These are phyloP conservation scores for Dalbergia cultrata DNA, from an alignment of 306 rosid genomes.

Conservation along the genomic window DNA sequence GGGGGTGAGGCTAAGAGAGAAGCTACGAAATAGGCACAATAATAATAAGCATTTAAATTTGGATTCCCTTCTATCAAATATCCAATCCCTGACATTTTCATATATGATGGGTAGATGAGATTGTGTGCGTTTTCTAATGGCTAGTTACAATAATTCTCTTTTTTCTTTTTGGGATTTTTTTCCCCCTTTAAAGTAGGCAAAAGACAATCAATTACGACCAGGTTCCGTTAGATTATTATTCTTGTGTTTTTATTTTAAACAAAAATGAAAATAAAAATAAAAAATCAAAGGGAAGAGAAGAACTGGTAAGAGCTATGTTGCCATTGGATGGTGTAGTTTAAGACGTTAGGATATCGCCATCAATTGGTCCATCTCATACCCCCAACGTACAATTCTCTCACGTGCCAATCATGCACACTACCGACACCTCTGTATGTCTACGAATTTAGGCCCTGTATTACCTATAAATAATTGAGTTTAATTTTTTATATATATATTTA, in stretches of 20 bases:
- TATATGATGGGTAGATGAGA: not conserved
- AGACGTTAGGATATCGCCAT: slow-evolving; percentile 64
- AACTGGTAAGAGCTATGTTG: not conserved
- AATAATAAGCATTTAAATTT: slow-evolving; percentile 5
- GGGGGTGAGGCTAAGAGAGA: slow-evolving; percentile 38
- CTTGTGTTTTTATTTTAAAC: not conserved
- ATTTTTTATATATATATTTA: not conserved
- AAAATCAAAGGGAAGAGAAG: not conserved
- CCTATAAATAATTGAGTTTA: not conserved
- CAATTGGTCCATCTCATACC: slow-evolving; percentile 55
- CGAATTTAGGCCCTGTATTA: not conserved
- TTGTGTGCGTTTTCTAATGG: slow-evolving; percentile 34
- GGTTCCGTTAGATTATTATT: slow-evolving; percentile 14
- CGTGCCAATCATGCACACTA: slow-evolving; percentile 47
- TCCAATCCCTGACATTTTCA: slow-evolving; percentile 24
- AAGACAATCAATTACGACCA: not conserved
- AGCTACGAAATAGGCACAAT: not conserved
- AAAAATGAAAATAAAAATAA: not conserved
- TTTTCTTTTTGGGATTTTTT: not conserved
- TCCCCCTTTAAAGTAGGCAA: not conserved
- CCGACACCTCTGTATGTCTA: slow-evolving; percentile 56
- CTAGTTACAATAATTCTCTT: not conserved
- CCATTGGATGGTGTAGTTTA: slow-evolving; percentile 40
- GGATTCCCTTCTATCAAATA: slow-evolving; percentile 26
- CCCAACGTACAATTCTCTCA: slow-evolving; percentile 46